Evolutionary conservation across 1,284 basidiomycete genomes (phyloP).

Genomic region (Ustilago sp.): DNA sequence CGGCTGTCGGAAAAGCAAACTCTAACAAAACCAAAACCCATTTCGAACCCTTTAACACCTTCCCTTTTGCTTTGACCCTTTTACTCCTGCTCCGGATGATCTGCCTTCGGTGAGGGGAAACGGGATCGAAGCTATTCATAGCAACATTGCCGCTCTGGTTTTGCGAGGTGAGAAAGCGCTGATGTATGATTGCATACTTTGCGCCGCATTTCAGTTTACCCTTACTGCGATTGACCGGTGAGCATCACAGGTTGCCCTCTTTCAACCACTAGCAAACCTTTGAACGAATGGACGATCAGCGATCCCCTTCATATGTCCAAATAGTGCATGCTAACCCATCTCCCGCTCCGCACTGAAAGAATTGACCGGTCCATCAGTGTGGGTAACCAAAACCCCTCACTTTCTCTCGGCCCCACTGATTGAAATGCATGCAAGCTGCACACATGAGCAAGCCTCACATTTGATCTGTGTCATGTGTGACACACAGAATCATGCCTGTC

Average conservation of each 20-base stretch:
- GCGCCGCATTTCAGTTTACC: not conserved
- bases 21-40: too few species aligned
- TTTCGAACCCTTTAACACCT: not conserved
- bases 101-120: not conserved
- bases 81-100: not conserved
- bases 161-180: too few species aligned
- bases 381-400: not conserved
- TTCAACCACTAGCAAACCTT: not conserved
- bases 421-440: not conserved
- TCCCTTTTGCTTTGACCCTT: not conserved
- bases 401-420: not conserved
- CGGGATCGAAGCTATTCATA: not conserved
- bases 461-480: not conserved
- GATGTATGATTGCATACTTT: not conserved
- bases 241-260: not conserved
- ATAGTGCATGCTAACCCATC: not conserved
- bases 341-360: not conserved
- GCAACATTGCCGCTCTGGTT: not conserved
- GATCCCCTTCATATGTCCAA: not conserved
- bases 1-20: not conserved
- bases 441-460: conserved; percentile 3
- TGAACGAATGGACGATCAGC: conserved; percentile 5
- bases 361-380: conserved; percentile 1
- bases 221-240: not conserved
- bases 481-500: not conserved